Base-by-base conservation (phyloP, 1,139 yeast species). In the Suhomyces yuchorum region DNA sequence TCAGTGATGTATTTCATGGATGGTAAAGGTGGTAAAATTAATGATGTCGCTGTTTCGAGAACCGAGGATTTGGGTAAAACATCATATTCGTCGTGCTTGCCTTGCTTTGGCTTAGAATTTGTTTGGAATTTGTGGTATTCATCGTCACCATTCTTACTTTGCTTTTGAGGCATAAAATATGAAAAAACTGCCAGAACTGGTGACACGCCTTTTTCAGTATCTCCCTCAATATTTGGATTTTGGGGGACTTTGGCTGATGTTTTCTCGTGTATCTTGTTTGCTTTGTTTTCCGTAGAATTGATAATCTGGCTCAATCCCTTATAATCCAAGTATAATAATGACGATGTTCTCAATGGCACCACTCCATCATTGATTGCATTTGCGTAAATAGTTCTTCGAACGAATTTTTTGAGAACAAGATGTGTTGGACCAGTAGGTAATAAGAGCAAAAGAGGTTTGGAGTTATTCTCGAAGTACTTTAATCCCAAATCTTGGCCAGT, bases 401-500 rank as follows among this genome's bases (percentile, higher is more conserved):
- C 70, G 63, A 93, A 93, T 55, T 67, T 68, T 48, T 78, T 76
- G 47, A 93, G 71, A 1, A 86, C 78, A 34, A 70, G 75, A 58
- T 87, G 90, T 0, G 96, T 84, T 0, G 95, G 90, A 0, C 96
- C 95, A 0, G 90, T 79, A 0, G 98, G 96, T 26, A 93, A 68
- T 15, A 87, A 65, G 43, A 85, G 77, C 20, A 93, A 71, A 43
- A 93, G 66, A 0, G 99, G 98, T 51, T 75, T 78, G 1, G 67
- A 56, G 35, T 62, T 62, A 43, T 63, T 62, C 48, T 74, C 79
- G 7, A 68, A 49, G 46, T 58, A 67, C 47, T 72, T 68, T 44
- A 95, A 73, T 0, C 96, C 95, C 52, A 93, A 68, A 61, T 93
- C 99, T 58, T 88, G 93, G 0, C 99, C 99, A 0, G 98, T 87